Percentiles rank a stretch among this genome's conserved stretches.
phyloP scores from a whole-genome alignment of 2,329 filamentous ascomycete genomes.

The Fonsecaea pedrosoi region DNA sequence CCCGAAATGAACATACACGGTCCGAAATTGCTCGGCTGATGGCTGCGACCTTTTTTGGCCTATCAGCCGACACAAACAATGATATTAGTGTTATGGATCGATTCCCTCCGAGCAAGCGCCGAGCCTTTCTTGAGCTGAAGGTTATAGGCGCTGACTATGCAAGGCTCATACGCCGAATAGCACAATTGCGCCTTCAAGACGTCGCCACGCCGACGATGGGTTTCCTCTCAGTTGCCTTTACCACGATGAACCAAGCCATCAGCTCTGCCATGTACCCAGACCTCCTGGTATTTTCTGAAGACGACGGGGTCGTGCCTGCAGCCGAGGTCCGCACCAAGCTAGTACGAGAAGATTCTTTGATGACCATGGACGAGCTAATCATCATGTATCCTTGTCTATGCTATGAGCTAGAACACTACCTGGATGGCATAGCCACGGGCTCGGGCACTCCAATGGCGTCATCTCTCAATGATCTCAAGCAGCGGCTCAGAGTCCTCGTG shows the following conservation, averaged over 20 bases:
- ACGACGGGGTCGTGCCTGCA: conserved; percentile 20
- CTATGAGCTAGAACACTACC: conserved; percentile 1
- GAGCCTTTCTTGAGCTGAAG: conserved; percentile 7
- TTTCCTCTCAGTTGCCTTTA: conserved; percentile 15
- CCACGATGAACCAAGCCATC: conserved; percentile 27
- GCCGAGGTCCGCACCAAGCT: conserved; percentile 7
- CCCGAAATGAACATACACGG: neutral
- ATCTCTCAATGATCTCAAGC: neutral
- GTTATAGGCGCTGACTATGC: conserved; percentile 16
- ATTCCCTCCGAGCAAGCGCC: conserved; percentile 3
- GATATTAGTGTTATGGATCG: conserved; percentile 12
- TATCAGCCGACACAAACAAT: conserved; percentile 11
- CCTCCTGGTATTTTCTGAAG: conserved; percentile 12
- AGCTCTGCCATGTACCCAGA: conserved; percentile 27
- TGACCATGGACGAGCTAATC: conserved; percentile 3
- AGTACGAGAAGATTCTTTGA: neutral
- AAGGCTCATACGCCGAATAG: conserved; percentile 12
- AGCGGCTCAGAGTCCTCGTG: conserved; percentile 12
- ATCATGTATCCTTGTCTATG: conserved; percentile 1
- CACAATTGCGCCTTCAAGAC: neutral
- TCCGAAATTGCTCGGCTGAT: conserved; percentile 23
- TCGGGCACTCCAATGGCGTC: neutral
- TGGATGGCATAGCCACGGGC: neutral
- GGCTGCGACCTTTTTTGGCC: conserved; percentile 24
- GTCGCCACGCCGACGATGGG: conserved; percentile 11